Evolutionary conservation across 179 eudicot genomes (phyloP).

Genomic region (Silene noctiflora): DNA sequence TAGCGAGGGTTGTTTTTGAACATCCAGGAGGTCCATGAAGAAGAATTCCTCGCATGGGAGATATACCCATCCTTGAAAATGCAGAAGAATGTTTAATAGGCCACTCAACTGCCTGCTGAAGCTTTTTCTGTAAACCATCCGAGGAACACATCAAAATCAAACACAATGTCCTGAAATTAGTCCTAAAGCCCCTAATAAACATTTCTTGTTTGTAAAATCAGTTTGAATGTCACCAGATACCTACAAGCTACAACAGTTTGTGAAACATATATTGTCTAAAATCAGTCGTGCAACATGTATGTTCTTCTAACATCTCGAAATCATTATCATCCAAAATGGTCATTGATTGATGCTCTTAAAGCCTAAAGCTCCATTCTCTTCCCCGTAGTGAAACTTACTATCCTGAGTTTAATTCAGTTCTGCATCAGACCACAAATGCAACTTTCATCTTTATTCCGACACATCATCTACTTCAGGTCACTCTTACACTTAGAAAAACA

Average conservation of each 20-base stretch:
- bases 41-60: conserved; percentile 82
- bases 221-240: neutral
- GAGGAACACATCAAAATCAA: conserved; percentile 7
- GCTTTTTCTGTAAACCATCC: conserved; percentile 63
- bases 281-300: conserved; percentile 1
- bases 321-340: neutral
- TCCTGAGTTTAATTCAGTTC: neutral
- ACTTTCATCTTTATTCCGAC: neutral
- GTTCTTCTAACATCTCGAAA: neutral
- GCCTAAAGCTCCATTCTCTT: neutral
- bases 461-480: neutral
- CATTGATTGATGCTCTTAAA: neutral
- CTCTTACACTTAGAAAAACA: neutral
- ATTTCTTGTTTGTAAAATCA: neutral
- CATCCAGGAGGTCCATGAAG: conserved; percentile 99
- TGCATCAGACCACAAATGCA: neutral
- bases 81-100: conserved; percentile 76
- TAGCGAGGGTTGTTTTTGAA: conserved; percentile 97
- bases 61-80: conserved; percentile 71
- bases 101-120: conserved; percentile 98
- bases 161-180: conserved; percentile 10
- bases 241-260: neutral
- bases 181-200: neutral
- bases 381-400: neutral
- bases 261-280: neutral